phyloP scores from a whole-genome alignment of 352 stramenopile genomes.

The Pseudoperonospora humuli region DNA sequence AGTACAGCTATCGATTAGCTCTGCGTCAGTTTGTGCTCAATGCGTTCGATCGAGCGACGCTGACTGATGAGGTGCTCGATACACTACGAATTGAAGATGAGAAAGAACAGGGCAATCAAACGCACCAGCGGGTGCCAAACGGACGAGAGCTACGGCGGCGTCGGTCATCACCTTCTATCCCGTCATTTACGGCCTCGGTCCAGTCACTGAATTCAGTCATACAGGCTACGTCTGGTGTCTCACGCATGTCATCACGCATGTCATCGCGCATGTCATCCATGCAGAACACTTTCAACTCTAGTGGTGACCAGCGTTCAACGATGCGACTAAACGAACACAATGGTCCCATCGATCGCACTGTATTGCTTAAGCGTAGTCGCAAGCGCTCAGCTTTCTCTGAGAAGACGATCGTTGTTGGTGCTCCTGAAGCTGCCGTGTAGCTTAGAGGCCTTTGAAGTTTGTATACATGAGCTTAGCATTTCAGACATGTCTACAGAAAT shows the following conservation, averaged over 20 bases:
- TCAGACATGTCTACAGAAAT: constrained; percentile 32
- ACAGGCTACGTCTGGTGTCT: constrained; percentile 50
- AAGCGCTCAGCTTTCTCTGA: constrained; percentile 66
- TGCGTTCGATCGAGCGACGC: constrained; percentile 59
- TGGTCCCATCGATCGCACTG: constrained; percentile 60
- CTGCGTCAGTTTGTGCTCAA: constrained; percentile 84
- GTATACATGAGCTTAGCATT: constrained; percentile 9
- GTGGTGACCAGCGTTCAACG: constrained; percentile 38
- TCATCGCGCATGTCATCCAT: no score
- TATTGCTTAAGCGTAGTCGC: constrained; percentile 71
- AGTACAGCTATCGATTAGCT: constrained; percentile 81
- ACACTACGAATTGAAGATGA: constrained; percentile 41
- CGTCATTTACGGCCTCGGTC: constrained; percentile 79
- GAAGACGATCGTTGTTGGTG: constrained; percentile 84
- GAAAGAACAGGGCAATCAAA: constrained; percentile 37
- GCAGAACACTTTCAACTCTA: constrained; percentile 26
- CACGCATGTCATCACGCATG: constrained; percentile 36
- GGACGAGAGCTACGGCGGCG: constrained; percentile 50
- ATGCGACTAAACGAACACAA: constrained; percentile 52
- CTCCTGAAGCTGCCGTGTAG: constrained; percentile 75
- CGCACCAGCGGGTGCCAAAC: constrained; percentile 35
- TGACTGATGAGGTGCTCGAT: constrained; percentile 77
- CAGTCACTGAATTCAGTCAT: constrained; percentile 75
- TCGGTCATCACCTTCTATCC: constrained; percentile 79
- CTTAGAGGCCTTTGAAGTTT: not conserved